Percentiles rank a stretch among this genome's conserved stretches.
Evolutionary conservation across 148 eudicot genomes (phyloP).

Genomic region (Bassia scoparia): DNA sequence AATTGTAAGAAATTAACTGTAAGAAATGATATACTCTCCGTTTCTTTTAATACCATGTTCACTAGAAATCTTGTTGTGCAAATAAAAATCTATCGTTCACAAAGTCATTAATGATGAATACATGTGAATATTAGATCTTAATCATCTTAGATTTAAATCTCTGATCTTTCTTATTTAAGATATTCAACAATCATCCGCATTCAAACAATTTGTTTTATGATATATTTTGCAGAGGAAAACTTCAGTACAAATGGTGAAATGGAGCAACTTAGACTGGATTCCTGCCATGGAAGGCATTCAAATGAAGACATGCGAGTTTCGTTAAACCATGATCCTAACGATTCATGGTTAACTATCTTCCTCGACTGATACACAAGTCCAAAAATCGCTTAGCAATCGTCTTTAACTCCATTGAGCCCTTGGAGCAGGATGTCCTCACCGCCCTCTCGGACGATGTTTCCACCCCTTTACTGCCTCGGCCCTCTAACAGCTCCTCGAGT

Average conservation of each 20-base stretch:
- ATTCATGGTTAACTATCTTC: constrained; percentile 21
- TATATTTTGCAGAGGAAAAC: neutral
- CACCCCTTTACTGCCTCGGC: constrained; percentile 42
- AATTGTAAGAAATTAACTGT: too few relatives aligned
- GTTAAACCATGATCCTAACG: constrained; percentile 40
- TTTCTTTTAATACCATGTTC: too few relatives aligned
- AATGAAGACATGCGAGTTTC: constrained; percentile 38
- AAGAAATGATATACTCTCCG: too few relatives aligned
- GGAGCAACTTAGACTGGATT: constrained; percentile 34
- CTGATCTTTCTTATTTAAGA: too few relatives aligned
- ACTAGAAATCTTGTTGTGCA: too few relatives aligned
- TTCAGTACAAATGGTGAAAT: constrained; percentile 44
- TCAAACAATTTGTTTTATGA: too few relatives aligned
- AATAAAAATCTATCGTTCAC: too few relatives aligned
- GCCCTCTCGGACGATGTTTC: constrained; percentile 25
- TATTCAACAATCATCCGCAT: too few relatives aligned
- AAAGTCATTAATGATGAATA: too few relatives aligned
- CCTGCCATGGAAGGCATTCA: constrained; percentile 37
- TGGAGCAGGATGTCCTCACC: constrained; percentile 35
- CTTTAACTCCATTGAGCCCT: constrained; percentile 37
- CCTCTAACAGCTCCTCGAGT: constrained; percentile 29
- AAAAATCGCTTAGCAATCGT: constrained; percentile 37
- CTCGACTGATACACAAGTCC: neutral
- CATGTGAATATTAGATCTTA: too few relatives aligned
- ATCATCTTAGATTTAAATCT: too few relatives aligned